Base-by-base conservation (phyloP, 2,329 filamentous ascomycete genomes). In the Pyricularia grisea region DNA sequence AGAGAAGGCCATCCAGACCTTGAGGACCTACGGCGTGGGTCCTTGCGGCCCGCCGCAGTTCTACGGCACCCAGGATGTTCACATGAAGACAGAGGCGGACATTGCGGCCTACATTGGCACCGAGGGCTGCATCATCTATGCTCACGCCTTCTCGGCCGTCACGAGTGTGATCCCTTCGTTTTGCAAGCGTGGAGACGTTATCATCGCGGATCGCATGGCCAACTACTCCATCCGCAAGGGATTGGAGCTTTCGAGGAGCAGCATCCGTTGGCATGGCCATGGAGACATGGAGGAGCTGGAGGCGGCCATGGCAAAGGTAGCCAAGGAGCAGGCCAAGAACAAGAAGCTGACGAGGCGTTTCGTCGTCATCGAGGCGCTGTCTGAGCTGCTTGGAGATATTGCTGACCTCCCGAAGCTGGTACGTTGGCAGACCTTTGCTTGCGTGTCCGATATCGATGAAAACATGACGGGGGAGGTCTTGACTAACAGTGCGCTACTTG, bases 111-210 rank as follows among this genome's bases (percentile, higher is more conserved):
- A 94, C 77, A 81, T 99, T 30, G 95, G 95, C 28, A 92, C 92
- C 1, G 89, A 94, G 68, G 90, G 91, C 36, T 96, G 93, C 76
- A 98, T 99, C 73, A 89, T 99, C 70, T 99, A 99, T 76, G 92
- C 95, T 0, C 95, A 99, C 77, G 90, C 94, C 4, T 98, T 99
- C 78, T 97, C 92, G 30, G 97, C 95, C 60, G 96, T 98, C 71
- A 94, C 92, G n/a, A 94, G 92, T 77, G 94, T 98, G 27, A 97
- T 99, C 71, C 96, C 95, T 0, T 91, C 94, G 1, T 99, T 99
- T 77, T 97, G 92, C 78, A 99, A 99, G 83, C 88, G 95, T 75
- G 95, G 95, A 67, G 95, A 99, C 78, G 92, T 98, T 76, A 98
- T 99, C 74, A 92, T 99, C 68, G 95, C 93, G 61, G 95, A 99